Percentiles rank a stretch among this genome's conserved stretches.
These are phyloP conservation scores for Euphrasia confusa DNA, from an alignment of 257 asterid species.

Conservation along the genomic window DNA sequence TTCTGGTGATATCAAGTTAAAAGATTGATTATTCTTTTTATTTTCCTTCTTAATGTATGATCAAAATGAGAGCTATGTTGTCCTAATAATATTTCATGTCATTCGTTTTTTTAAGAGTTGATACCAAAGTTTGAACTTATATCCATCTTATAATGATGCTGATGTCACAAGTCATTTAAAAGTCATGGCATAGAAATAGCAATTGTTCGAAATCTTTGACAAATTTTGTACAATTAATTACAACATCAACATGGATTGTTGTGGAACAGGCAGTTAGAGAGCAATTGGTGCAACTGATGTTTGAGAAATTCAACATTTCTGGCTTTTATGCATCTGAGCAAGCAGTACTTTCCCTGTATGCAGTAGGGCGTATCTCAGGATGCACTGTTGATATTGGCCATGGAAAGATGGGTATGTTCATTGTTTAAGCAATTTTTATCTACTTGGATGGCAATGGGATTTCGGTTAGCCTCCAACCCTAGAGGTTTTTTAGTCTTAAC, in stretches of 20 bases:
- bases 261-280: constrained; percentile 74
- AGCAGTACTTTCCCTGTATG: constrained; percentile 91
- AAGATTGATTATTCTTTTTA: constrained; percentile 6
- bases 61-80: background rate
- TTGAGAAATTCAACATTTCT: constrained; percentile 83
- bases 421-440: constrained; percentile 16
- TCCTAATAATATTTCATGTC: background rate
- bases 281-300: constrained; percentile 93
- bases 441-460: constrained; percentile 9
- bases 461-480: constrained; percentile 14
- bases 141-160: constrained; percentile 9
- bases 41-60: background rate
- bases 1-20: constrained; percentile 19
- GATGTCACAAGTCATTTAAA: constrained; percentile 7
- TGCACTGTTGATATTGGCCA: constrained; percentile 90
- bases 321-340: constrained; percentile 97
- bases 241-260: constrained; percentile 2
- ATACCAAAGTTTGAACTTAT: background rate
- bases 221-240: constrained; percentile 17
- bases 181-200: constrained; percentile 6
- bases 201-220: constrained; percentile 12
- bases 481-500: background rate
- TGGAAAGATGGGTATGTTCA: constrained; percentile 70
- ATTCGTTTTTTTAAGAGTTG: background rate
- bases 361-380: constrained; percentile 92